These are phyloP conservation scores for Verticillium zaregamsianum DNA, from an alignment of 2,329 filamentous ascomycete species.

Conservation along the genomic window DNA sequence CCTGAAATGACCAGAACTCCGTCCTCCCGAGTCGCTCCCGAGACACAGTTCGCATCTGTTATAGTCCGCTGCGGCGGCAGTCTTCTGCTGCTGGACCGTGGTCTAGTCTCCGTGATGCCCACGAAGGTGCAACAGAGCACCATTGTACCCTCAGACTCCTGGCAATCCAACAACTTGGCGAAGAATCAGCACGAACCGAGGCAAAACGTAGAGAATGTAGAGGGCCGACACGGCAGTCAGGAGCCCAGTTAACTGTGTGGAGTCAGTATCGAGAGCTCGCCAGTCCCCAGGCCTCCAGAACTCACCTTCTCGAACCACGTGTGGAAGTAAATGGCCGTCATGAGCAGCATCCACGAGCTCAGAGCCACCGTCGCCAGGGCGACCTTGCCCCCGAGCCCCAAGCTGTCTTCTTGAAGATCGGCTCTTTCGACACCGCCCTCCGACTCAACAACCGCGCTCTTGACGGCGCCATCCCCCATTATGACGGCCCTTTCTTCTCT, in stretches of 20 bases:
- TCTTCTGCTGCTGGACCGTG: neutral
- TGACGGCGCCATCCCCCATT: slow-evolving; percentile 62
- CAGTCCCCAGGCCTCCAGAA: neutral
- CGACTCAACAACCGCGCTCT: slow-evolving; percentile 50
- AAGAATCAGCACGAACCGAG: slow-evolving; percentile 43
- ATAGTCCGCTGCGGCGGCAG: neutral
- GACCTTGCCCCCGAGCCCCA: slow-evolving; percentile 50
- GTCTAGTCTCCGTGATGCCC: neutral
- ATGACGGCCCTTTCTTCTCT: slow-evolving; percentile 63
- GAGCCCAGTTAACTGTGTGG: slow-evolving; percentile 47
- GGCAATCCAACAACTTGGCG: slow-evolving; percentile 45
- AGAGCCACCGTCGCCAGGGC: slow-evolving; percentile 62
- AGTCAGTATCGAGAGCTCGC: slow-evolving; percentile 15
- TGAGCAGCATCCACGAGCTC: slow-evolving; percentile 93
- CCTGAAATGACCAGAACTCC: no score
- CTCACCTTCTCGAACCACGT: slow-evolving; percentile 95
- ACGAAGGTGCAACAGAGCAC: no score
- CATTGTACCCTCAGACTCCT: slow-evolving; percentile 22
- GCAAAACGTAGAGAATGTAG: slow-evolving; percentile 48
- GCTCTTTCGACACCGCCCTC: slow-evolving; percentile 15
- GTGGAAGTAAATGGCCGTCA: slow-evolving; percentile 98
- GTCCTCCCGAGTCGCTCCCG: no score
- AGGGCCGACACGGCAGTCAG: slow-evolving; percentile 41
- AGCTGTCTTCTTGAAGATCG: slow-evolving; percentile 19
- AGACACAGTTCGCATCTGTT: neutral